These are phyloP conservation scores for Trichoderma sp. DNA, from an alignment of 2,329 filamentous ascomycete species.

Conservation along the genomic window DNA sequence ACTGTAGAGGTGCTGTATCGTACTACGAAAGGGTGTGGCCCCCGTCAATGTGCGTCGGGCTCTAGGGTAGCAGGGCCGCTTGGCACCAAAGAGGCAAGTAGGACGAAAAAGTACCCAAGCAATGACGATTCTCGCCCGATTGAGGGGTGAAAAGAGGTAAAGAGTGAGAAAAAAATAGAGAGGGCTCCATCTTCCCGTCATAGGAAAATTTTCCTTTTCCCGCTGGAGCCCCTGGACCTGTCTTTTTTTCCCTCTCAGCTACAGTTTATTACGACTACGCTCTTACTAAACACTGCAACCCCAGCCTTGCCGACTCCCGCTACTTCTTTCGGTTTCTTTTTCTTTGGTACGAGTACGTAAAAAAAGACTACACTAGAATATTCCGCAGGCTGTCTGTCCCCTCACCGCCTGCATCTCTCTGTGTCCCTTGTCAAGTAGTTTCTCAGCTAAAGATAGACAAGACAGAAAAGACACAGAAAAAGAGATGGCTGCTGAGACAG, in stretches of 20 bases:
- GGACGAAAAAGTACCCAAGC: not conserved
- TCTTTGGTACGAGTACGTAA: not conserved
- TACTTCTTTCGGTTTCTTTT: too few relatives aligned
- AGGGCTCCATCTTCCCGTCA: not conserved
- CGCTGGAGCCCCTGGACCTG: not conserved
- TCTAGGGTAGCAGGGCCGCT: slow-evolving; percentile 6
- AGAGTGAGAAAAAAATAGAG: not conserved
- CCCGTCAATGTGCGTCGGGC: not conserved
- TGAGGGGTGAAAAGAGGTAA: not conserved
- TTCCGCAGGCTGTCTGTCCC: not conserved
- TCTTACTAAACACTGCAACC: not conserved
- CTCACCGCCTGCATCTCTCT: slow-evolving; percentile 5
- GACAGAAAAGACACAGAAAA: not conserved
- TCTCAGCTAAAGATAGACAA: not conserved
- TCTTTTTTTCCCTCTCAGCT: not conserved
- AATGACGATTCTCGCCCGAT: not conserved
- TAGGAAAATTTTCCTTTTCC: slow-evolving; percentile 6
- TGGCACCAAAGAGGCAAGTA: not conserved
- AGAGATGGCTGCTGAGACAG: slow-evolving; percentile 22
- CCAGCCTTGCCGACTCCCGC: not conserved
- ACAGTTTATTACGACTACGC: not conserved
- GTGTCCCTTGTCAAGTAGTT: not conserved
- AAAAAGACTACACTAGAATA: not conserved
- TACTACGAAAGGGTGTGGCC: not conserved
- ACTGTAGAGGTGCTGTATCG: not conserved